Percentiles rank a stretch among this genome's conserved stretches.
Evolutionary conservation across 2,329 filamentous ascomycete genomes (phyloP).

Genomic region (Claviceps arundinis): DNA sequence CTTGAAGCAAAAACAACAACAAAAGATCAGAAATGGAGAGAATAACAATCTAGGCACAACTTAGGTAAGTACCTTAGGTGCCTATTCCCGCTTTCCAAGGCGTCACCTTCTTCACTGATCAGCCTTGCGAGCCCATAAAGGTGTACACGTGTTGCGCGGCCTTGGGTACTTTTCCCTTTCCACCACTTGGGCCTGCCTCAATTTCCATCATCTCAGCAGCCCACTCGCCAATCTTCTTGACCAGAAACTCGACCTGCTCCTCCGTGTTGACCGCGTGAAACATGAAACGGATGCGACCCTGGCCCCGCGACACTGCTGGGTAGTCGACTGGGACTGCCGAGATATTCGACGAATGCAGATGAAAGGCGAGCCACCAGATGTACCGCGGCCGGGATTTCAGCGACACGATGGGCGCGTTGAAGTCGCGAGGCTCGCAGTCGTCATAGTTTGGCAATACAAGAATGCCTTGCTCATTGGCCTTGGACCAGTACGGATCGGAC

Average conservation of each 20-base stretch:
- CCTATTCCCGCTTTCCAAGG: too few species aligned
- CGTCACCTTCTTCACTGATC: not conserved
- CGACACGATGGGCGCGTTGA: constrained; percentile 17
- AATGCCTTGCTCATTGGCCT: constrained; percentile 13
- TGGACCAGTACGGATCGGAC: constrained; percentile 10
- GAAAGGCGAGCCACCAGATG: constrained; percentile 12
- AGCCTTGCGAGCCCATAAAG: not conserved
- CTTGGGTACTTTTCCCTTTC: not conserved
- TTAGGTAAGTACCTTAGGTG: too few species aligned
- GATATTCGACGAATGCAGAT: constrained; percentile 10
- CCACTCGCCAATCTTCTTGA: constrained; percentile 4
- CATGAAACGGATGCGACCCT: constrained; percentile 23
- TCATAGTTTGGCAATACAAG: constrained; percentile 16
- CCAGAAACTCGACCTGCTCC: constrained; percentile 16
- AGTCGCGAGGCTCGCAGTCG: constrained; percentile 12
- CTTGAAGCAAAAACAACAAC: too few species aligned
- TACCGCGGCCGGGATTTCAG: constrained; percentile 14
- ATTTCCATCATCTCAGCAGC: constrained; percentile 9
- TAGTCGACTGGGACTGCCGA: constrained; percentile 18
- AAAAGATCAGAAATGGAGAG: too few species aligned
- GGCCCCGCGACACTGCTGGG: constrained; percentile 26
- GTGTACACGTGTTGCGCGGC: not conserved
- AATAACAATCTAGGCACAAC: too few species aligned
- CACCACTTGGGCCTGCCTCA: not conserved
- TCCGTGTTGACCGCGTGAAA: constrained; percentile 28